Conservation (phyloP, 1,284 basidiomycete genomes). For the Lignosus rhinocerotis region DNA sequence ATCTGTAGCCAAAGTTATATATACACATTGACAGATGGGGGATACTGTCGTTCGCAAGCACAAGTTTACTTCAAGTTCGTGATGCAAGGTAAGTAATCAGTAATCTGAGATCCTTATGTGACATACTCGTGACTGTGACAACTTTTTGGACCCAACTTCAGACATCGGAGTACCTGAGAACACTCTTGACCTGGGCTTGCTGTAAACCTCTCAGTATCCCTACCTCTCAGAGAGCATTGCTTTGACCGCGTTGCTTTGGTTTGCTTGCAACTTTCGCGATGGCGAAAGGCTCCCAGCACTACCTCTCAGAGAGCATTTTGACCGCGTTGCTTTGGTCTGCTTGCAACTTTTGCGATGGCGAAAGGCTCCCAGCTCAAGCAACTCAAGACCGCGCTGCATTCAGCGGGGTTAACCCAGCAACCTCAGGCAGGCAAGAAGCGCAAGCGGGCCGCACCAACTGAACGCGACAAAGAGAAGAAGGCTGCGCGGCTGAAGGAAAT, state of each 20-base stretch:
- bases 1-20: too few species aligned
- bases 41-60: too few species aligned
- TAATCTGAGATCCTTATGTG: too few species aligned
- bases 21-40: too few species aligned
- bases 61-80: too few species aligned
- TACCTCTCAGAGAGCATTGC: not conserved
- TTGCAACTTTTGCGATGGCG: slow-evolving; percentile 43
- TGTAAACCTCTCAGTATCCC: too few species aligned
- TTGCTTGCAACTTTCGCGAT: slow-evolving; percentile 34
- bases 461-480: slow-evolving; percentile 79
- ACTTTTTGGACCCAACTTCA: too few species aligned
- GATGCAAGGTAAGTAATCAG: too few species aligned
- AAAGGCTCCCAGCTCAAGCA: slow-evolving; percentile 84
- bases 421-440: slow-evolving; percentile 66
- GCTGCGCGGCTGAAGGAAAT: slow-evolving; percentile 85
- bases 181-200: too few species aligned
- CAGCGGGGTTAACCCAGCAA: slow-evolving; percentile 72
- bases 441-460: slow-evolving; percentile 57
- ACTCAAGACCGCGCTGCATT: slow-evolving; percentile 80
- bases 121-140: too few species aligned
- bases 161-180: too few species aligned
- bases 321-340: not conserved
- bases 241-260: not conserved
- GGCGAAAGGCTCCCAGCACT: slow-evolving; percentile 74
- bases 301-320: not conserved